phyloP scores from a whole-genome alignment of 768 basidiomycete genomes.

The Cantharellus cinnabarinus region DNA sequence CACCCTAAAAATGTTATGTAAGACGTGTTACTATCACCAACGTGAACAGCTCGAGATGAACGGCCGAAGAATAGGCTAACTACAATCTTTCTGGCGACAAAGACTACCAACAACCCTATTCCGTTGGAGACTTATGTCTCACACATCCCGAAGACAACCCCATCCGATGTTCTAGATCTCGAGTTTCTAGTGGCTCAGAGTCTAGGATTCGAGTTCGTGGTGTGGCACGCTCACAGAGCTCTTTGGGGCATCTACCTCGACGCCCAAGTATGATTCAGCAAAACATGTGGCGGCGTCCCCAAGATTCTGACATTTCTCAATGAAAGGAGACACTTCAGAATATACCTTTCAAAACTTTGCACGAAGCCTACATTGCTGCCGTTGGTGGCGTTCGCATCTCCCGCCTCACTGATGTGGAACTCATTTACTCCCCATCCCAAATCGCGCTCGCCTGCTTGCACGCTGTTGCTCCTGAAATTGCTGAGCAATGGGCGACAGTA shows the following conservation, averaged over 20 bases:
- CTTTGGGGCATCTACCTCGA: conserved; percentile 81
- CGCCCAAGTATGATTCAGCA: conserved; percentile 38
- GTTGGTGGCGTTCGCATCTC: conserved; percentile 50
- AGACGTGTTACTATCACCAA: background rate
- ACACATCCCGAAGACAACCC: conserved; percentile 60
- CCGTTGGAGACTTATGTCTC: conserved; percentile 68
- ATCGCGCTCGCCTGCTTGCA: conserved; percentile 70
- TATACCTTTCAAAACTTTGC: conserved; percentile 26
- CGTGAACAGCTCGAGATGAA: conserved; percentile 2
- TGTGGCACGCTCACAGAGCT: conserved; percentile 79
- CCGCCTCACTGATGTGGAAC: conserved; percentile 76
- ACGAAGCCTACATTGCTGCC: conserved; percentile 43
- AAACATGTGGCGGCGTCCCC: background rate
- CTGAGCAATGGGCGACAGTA: conserved; percentile 38
- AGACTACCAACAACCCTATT: conserved; percentile 91
- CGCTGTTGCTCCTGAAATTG: conserved; percentile 38
- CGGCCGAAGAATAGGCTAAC: conserved; percentile 47
- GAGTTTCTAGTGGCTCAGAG: conserved; percentile 95
- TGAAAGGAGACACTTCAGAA: conserved; percentile 35
- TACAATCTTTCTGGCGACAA: conserved; percentile 82
- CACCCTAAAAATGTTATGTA: conserved; percentile 98
- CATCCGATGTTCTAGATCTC: conserved; percentile 74
- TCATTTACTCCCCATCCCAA: conserved; percentile 83
- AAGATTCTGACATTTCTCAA: background rate
- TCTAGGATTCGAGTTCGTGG: conserved; percentile 80